Evolutionary conservation across 2,329 filamentous ascomycete species (phyloP).

Genomic region (Colletotrichum plurivorum): DNA sequence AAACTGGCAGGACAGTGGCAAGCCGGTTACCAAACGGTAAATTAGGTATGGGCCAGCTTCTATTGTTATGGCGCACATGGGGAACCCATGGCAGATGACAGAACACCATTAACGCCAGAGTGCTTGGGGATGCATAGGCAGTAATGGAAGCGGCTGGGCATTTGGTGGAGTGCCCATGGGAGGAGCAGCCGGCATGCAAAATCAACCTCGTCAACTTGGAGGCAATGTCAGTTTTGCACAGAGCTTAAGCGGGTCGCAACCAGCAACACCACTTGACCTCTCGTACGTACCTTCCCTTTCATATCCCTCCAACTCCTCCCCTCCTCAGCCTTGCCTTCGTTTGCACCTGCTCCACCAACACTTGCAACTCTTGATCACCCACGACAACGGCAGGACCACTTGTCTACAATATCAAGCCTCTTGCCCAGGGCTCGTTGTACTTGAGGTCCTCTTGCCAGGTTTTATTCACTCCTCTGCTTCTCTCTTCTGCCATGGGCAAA

Average conservation of each 20-base stretch:
- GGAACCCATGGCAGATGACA: conserved; percentile 25
- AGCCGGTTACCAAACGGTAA: conserved; percentile 76
- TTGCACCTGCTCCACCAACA: neutral
- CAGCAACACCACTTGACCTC: conserved; percentile 72
- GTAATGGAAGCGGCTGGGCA: conserved; percentile 71
- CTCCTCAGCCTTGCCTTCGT: neutral
- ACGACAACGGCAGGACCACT: neutral
- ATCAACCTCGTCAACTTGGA: conserved; percentile 67
- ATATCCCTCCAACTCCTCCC: conserved; percentile 1
- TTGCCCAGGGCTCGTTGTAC: neutral
- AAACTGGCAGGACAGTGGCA: conserved; percentile 67
- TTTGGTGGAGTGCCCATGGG: conserved; percentile 76
- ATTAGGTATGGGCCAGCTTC: conserved; percentile 63
- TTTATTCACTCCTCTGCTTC: neutral
- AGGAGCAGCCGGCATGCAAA: conserved; percentile 64
- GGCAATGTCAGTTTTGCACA: conserved; percentile 77
- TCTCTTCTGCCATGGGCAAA: conserved; percentile 21
- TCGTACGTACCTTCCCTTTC: conserved; percentile 67
- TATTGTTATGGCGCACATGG: conserved; percentile 3
- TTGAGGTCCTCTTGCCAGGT: no score
- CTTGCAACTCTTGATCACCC: neutral
- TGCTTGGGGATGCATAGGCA: conserved; percentile 53
- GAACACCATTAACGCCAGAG: conserved; percentile 43
- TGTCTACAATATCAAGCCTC: neutral
- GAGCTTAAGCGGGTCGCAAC: conserved; percentile 74